phyloP scores from a whole-genome alignment of 2,329 filamentous ascomycete species.

The Curvularia sp. region DNA sequence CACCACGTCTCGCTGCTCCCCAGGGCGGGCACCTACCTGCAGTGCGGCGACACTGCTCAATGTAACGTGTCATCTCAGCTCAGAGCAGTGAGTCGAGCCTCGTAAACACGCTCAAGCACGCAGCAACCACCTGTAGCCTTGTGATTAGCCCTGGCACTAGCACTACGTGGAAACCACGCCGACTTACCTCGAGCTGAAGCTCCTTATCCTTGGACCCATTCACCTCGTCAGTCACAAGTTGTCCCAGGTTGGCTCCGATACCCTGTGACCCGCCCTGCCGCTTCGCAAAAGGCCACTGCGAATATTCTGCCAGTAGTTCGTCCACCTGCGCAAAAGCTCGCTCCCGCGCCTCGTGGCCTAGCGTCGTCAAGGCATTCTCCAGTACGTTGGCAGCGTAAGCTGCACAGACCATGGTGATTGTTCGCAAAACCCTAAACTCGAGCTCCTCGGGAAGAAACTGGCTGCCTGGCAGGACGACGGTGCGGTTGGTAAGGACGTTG shows the following conservation, averaged over 20 bases:
- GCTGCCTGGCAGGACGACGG: constrained; percentile 83
- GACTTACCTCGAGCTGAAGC: constrained; percentile 86
- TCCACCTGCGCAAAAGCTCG: constrained; percentile 96
- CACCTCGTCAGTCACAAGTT: constrained; percentile 86
- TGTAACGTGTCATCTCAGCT: constrained; percentile 24
- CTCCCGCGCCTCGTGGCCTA: constrained; percentile 93
- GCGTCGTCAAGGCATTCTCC: constrained; percentile 92
- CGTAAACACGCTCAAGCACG: constrained; percentile 96
- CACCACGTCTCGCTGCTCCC: constrained; percentile 19
- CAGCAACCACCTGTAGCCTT: constrained; percentile 73
- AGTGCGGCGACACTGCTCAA: not conserved
- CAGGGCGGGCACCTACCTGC: constrained; percentile 8
- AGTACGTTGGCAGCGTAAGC: constrained; percentile 98
- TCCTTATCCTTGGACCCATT: constrained; percentile 90
- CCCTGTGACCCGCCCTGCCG: constrained; percentile 77
- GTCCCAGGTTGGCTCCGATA: constrained; percentile 90
- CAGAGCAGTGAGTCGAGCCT: constrained; percentile 94
- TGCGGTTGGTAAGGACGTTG: constrained; percentile 90
- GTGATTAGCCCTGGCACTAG: constrained; percentile 30
- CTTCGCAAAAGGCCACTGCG: constrained; percentile 94
- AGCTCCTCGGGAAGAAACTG: constrained; percentile 93
- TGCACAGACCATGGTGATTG: constrained; percentile 94
- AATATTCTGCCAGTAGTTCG: constrained; percentile 93
- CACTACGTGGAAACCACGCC: not conserved
- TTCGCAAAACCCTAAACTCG: constrained; percentile 91